These are phyloP conservation scores for Phytophthora pluvialis DNA, from an alignment of 352 stramenopile species.

Conservation along the genomic window DNA sequence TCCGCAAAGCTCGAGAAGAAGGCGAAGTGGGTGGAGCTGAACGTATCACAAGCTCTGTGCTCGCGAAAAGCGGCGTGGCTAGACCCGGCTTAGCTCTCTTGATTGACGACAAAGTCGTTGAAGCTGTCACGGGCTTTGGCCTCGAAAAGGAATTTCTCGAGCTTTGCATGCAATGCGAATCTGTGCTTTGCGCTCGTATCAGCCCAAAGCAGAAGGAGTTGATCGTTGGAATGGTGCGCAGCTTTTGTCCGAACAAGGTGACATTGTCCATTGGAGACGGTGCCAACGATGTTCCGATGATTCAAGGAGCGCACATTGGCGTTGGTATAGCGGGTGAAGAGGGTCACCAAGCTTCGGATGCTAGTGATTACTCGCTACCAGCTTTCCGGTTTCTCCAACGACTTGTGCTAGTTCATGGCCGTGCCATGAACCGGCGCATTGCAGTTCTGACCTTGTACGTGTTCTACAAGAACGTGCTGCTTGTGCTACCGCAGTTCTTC, in stretches of 20 bases:
- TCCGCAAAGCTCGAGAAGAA: constrained; percentile 20
- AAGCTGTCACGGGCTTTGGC: constrained; percentile 42
- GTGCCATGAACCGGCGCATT: constrained; percentile 77
- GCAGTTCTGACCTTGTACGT: constrained; percentile 78
- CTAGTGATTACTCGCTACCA: constrained; percentile 90
- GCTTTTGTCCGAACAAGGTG: constrained; percentile 49
- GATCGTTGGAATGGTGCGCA: constrained; percentile 94
- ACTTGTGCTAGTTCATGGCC: constrained; percentile 88
- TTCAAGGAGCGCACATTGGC: constrained; percentile 80
- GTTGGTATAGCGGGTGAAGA: constrained; percentile 70
- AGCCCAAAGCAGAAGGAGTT: constrained; percentile 97
- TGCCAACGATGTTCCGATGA: constrained; percentile 95
- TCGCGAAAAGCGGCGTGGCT: not conserved
- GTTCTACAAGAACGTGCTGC: constrained; percentile 90
- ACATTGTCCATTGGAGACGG: constrained; percentile 90
- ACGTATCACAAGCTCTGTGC: constrained; percentile 10
- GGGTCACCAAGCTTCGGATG: constrained; percentile 87
- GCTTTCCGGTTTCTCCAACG: constrained; percentile 87
- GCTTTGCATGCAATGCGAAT: constrained; percentile 83
- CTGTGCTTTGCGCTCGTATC: constrained; percentile 96
- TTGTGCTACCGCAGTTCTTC: constrained; percentile 84
- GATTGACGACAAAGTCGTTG: constrained; percentile 56
- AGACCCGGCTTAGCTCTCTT: constrained; percentile 44
- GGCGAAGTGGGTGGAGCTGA: constrained; percentile 1
- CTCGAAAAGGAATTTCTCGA: constrained; percentile 57